A percentile compares a stretch with the other conserved stretches of the same genome.
phyloP scores from a whole-genome alignment of 2,329 filamentous ascomycete species.

The Colletotrichum higginsianum region DNA sequence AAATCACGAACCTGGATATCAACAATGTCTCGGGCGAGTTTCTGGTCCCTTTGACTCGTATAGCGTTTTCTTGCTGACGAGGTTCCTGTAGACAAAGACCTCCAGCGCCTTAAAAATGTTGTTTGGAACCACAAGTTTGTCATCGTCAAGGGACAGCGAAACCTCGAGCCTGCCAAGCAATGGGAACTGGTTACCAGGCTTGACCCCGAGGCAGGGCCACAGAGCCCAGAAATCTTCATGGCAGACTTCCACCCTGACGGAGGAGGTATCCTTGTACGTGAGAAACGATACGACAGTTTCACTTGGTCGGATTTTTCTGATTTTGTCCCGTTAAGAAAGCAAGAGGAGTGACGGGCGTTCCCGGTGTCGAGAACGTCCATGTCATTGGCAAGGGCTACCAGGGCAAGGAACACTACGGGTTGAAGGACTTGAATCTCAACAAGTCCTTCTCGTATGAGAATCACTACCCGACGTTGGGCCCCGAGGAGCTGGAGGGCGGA shows the following conservation, averaged over 20 bases:
- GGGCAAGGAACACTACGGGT: slow-evolving; percentile 59
- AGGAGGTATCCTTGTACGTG: slow-evolving; percentile 54
- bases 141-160: slow-evolving; percentile 59
- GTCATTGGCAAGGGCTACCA: slow-evolving; percentile 63
- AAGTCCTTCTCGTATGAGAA: slow-evolving; percentile 54
- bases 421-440: slow-evolving; percentile 54
- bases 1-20: slow-evolving; percentile 55
- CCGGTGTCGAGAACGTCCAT: slow-evolving; percentile 59
- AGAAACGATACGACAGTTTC: not conserved
- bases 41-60: not conserved
- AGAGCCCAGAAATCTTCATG: slow-evolving; percentile 59
- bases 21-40: slow-evolving; percentile 51
- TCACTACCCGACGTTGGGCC: slow-evolving; percentile 52
- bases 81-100: slow-evolving; percentile 51
- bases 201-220: slow-evolving; percentile 56
- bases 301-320: not conserved
- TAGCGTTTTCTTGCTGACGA: not conserved
- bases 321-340: slow-evolving; percentile 44
- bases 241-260: slow-evolving; percentile 58
- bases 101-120: slow-evolving; percentile 54
- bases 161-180: slow-evolving; percentile 58
- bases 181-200: slow-evolving; percentile 61
- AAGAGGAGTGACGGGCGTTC: slow-evolving; percentile 55
- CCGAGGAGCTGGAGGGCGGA: slow-evolving; percentile 55
- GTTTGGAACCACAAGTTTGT: slow-evolving; percentile 62